Conservation (phyloP, 495 filamentous ascomycete genomes). For the Pyrenula massariospora region DNA sequence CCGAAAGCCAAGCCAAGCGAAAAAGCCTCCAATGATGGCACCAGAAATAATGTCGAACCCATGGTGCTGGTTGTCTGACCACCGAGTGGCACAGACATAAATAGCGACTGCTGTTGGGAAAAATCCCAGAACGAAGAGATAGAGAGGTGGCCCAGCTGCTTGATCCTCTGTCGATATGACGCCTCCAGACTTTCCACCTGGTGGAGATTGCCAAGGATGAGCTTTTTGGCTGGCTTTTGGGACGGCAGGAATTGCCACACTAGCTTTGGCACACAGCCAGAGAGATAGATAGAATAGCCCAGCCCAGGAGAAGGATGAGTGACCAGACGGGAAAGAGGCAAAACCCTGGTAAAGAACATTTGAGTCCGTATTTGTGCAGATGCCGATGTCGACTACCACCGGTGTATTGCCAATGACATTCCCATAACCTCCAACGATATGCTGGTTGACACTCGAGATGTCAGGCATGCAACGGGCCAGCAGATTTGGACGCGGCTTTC, state of each 20-base stretch:
- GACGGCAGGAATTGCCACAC: conserved; percentile 47
- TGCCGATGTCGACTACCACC: conserved; percentile 36
- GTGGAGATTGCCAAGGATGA: no score
- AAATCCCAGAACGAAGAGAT: conserved; percentile 42
- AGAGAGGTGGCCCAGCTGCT: conserved; percentile 47
- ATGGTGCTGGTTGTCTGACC: conserved; percentile 50
- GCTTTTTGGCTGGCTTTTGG: not conserved
- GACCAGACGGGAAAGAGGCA: conserved; percentile 54
- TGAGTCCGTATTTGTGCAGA: conserved; percentile 34
- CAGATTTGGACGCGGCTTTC: conserved; percentile 54
- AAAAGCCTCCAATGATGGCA: conserved; percentile 39
- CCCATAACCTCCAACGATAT: conserved; percentile 39
- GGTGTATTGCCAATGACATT: conserved; percentile 26
- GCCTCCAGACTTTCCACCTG: no score
- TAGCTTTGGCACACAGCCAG: conserved; percentile 52
- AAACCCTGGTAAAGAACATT: conserved; percentile 43
- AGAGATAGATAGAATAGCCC: conserved; percentile 53
- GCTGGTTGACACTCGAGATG: conserved; percentile 23
- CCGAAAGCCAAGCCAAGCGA: conserved; percentile 44
- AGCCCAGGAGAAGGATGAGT: conserved; percentile 53
- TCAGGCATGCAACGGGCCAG: conserved; percentile 51
- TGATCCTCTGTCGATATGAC: conserved; percentile 22
- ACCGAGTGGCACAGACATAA: conserved; percentile 51
- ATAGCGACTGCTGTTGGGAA: conserved; percentile 44
- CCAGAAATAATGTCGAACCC: conserved; percentile 56